Evolutionary conservation across 176 grass and related monocot genomes (phyloP).

Genomic region (Aechmea fasciata): DNA sequence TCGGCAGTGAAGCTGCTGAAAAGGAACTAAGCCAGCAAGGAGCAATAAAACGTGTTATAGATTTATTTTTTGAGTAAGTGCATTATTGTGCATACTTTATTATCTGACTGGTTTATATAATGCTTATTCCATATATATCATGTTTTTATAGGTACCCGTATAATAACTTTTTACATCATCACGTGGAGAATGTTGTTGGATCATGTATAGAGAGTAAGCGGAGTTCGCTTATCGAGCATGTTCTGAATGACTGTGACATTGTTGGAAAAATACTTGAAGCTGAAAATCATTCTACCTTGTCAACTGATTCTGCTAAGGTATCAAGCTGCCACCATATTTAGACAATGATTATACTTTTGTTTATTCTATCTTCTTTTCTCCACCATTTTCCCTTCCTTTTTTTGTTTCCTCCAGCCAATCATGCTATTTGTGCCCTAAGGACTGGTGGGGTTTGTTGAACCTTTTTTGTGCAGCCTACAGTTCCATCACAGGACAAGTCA

Average conservation of each 20-base stretch:
- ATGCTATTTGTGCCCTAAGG: background rate
- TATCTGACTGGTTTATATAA: background rate
- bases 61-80: constrained; percentile 98
- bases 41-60: constrained; percentile 59
- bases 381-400: background rate
- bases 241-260: constrained; percentile 73
- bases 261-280: constrained; percentile 66
- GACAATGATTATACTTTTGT: background rate
- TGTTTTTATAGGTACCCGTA: constrained; percentile 68
- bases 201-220: constrained; percentile 90
- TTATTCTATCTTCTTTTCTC: background rate
- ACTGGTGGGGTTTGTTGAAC: background rate
- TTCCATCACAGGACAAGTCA: constrained; percentile 40
- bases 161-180: constrained; percentile 97
- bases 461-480: constrained; percentile 48
- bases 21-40: constrained; percentile 54
- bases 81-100: constrained; percentile 6
- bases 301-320: constrained; percentile 55
- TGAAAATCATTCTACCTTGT: constrained; percentile 62
- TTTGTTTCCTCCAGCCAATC: background rate
- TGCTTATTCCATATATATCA: background rate
- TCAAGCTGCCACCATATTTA: background rate
- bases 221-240: constrained; percentile 44
- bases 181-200: constrained; percentile 73
- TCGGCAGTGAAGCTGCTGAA: constrained; percentile 81